Conservation (phyloP, 23 red algal species). For the Gracilaria caudata region DNA sequence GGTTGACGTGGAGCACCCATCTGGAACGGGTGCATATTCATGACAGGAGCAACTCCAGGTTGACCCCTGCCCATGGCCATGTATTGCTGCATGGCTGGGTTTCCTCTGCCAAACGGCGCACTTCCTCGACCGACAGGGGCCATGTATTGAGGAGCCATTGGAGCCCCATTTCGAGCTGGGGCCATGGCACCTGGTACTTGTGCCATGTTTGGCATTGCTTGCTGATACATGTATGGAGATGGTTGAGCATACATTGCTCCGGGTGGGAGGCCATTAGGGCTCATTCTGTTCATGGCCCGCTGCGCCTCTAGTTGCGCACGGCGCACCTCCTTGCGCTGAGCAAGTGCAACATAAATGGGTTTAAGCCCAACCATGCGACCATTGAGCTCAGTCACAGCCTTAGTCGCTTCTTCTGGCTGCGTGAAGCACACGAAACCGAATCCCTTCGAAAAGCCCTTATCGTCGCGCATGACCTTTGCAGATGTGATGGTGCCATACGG, state of each 20-base stretch:
- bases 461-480: conserved; percentile 95
- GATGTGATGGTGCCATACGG: conserved; percentile 94
- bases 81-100: conserved; percentile 66
- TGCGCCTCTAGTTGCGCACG: conserved; percentile 94
- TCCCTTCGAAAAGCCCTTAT: conserved; percentile 79
- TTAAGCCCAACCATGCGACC: conserved; percentile 92
- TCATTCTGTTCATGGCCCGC: conserved; percentile 55
- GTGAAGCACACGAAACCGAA: conserved; percentile 99
- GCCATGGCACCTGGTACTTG: conserved; percentile 44
- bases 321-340: conserved; percentile 93
- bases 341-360: conserved; percentile 95
- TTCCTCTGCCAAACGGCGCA: conserved; percentile 53
- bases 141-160: conserved; percentile 80
- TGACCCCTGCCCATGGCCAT: conserved; percentile 80
- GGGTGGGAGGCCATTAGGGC: conserved; percentile 34
- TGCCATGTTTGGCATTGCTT: conserved; percentile 66
- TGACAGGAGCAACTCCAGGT: conserved; percentile 52
- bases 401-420: conserved; percentile 96
- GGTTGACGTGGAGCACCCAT: conserved; percentile 48
- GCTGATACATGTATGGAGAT: conserved; percentile 81
- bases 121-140: conserved; percentile 68
- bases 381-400: conserved; percentile 98
- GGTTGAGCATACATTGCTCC: conserved; percentile 79
- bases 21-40: conserved; percentile 57
- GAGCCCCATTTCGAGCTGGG: conserved; percentile 35